phyloP scores from a whole-genome alignment of 805 yeast species.

The Kluyveromyces lactis region DNA sequence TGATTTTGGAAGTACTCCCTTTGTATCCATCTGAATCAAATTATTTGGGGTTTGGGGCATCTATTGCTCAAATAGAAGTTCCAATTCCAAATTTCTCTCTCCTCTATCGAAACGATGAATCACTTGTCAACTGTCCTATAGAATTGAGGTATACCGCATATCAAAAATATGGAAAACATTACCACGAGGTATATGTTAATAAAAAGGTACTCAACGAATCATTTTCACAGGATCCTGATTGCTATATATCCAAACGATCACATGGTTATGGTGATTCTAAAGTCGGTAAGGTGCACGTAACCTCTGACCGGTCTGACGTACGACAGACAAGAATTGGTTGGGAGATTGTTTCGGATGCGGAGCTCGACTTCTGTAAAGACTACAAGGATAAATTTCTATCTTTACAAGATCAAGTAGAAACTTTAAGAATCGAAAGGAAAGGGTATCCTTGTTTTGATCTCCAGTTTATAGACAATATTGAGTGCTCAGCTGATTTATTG shows the following conservation, averaged over 20 bases:
- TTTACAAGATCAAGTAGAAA: background rate
- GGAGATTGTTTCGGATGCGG: background rate
- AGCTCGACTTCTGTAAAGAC: background rate
- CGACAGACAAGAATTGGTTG: background rate
- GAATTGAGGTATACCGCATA: slow-evolving; percentile 17
- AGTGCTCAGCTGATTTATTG: background rate
- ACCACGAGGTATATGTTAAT: background rate
- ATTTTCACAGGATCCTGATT: background rate
- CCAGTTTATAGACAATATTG: background rate
- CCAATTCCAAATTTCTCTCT: slow-evolving; percentile 15
- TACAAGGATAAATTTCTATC: background rate
- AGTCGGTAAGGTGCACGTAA: background rate
- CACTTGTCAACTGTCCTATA: slow-evolving; percentile 1
- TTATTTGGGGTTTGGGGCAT: slow-evolving; percentile 20
- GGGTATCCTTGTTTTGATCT: background rate
- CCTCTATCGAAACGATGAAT: slow-evolving; percentile 7
- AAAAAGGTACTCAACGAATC: background rate
- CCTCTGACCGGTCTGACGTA: background rate
- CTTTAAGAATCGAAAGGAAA: background rate
- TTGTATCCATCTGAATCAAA: slow-evolving; percentile 12
- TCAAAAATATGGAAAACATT: slow-evolving; percentile 6
- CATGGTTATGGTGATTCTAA: background rate
- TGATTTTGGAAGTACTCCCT: slow-evolving; percentile 12
- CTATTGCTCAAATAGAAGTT: slow-evolving; percentile 21
- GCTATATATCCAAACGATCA: slow-evolving; percentile 1